A percentile compares a stretch with the other conserved stretches of the same genome.
phyloP scores from a whole-genome alignment of 352 stramenopile species.

The Phytophthora pinifolia region DNA sequence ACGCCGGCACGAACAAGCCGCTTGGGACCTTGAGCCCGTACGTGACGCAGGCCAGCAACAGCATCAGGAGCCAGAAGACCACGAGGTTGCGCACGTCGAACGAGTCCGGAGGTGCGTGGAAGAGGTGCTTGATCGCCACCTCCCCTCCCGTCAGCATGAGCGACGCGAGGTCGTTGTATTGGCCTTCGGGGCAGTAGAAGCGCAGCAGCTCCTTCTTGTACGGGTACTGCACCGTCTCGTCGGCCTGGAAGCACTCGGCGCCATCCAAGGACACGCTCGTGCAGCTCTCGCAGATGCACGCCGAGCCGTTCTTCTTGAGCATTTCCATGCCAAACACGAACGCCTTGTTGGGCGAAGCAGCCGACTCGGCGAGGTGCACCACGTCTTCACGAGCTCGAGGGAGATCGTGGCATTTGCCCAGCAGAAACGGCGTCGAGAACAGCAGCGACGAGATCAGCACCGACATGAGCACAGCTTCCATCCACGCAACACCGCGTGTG shows the following conservation, averaged over 20 bases:
- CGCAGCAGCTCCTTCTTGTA: conserved; percentile 90
- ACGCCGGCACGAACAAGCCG: conserved; percentile 96
- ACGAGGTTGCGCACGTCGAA: conserved; percentile 78
- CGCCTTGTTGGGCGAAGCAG: conserved; percentile 44
- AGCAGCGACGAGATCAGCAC: conserved; percentile 60
- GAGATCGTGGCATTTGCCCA: conserved; percentile 66
- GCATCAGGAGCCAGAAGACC: conserved; percentile 75
- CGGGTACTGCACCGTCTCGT: conserved; percentile 72
- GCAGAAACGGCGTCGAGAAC: conserved; percentile 62
- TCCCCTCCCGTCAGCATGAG: conserved; percentile 95
- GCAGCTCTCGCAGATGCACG: conserved; percentile 77
- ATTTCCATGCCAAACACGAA: conserved; percentile 77
- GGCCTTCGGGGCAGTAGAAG: conserved; percentile 93
- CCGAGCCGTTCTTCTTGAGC: conserved; percentile 60
- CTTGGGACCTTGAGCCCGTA: conserved; percentile 97
- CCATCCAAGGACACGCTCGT: conserved; percentile 44
- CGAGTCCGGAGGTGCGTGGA: conserved; percentile 85
- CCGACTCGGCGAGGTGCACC: conserved; percentile 44
- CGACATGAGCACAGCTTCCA: conserved; percentile 62
- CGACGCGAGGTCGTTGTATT: conserved; percentile 98
- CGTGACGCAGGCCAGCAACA: conserved; percentile 88
- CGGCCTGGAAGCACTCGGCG: conserved; percentile 60
- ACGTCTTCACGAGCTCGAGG: conserved; percentile 60
- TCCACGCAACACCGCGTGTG: conserved; percentile 48
- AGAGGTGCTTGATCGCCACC: conserved; percentile 94